phyloP scores from a whole-genome alignment of 371 early-diverging fungal genomes.

The Apophysomyces trapeziformis region DNA sequence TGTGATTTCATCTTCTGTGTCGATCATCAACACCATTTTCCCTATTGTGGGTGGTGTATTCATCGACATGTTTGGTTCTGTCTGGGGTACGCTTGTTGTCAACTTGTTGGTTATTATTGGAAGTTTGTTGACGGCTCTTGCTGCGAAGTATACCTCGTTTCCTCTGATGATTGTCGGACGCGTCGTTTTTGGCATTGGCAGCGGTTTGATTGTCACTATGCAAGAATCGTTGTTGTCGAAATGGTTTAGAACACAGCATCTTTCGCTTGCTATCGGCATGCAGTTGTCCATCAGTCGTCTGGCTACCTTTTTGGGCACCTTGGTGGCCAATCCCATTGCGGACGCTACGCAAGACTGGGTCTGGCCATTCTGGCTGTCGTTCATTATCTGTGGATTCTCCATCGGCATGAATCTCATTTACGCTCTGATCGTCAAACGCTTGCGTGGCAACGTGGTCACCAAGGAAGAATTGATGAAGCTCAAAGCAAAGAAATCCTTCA shows the following conservation, averaged over 20 bases:
- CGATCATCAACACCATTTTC: constrained; percentile 58
- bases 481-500: constrained; percentile 45
- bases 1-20: constrained; percentile 51
- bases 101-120: constrained; percentile 49
- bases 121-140: constrained; percentile 49
- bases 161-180: constrained; percentile 55
- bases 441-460: constrained; percentile 32
- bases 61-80: constrained; percentile 56
- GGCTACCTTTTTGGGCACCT: constrained; percentile 53
- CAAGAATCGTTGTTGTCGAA: constrained; percentile 62
- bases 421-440: constrained; percentile 42
- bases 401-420: constrained; percentile 51
- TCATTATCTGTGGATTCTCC: constrained; percentile 51
- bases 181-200: constrained; percentile 59
- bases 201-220: constrained; percentile 59
- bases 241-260: constrained; percentile 57
- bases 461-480: constrained; percentile 29
- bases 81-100: constrained; percentile 51
- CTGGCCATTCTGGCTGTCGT: constrained; percentile 57
- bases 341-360: constrained; percentile 51
- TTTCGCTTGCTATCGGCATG: constrained; percentile 47
- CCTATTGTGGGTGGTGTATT: constrained; percentile 57
- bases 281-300: constrained; percentile 60
- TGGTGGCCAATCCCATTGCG: constrained; percentile 49
- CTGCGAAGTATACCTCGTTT: constrained; percentile 43